Conservation (phyloP, 2,329 filamentous ascomycete genomes). For the Fusarium circinatum region DNA sequence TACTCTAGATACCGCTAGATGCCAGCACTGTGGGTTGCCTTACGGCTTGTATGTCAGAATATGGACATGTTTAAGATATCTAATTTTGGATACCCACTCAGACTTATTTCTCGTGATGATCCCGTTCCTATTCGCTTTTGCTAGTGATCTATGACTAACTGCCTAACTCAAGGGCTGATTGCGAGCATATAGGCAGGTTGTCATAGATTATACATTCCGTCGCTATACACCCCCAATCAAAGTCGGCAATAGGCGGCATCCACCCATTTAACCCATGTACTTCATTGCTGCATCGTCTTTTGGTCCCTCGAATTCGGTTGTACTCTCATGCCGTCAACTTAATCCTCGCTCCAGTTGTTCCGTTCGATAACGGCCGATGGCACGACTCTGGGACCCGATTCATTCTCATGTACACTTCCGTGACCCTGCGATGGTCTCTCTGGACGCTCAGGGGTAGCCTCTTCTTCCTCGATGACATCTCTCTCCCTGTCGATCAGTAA, state of each 20-base stretch:
- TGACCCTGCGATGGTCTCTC: slow-evolving; percentile 28
- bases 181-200: not conserved
- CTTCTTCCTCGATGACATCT: slow-evolving; percentile 45
- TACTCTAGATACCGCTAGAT: slow-evolving; percentile 3
- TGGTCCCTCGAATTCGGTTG: not conserved
- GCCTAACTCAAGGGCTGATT: not conserved
- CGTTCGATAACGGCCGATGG: slow-evolving; percentile 40
- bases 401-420: slow-evolving; percentile 27
- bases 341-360: slow-evolving; percentile 43
- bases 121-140: not conserved
- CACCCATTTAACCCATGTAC: not conserved
- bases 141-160: not conserved
- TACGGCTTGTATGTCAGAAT: not conserved
- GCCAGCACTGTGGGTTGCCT: not conserved
- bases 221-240: not conserved
- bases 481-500: slow-evolving; percentile 44
- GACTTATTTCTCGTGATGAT: not conserved
- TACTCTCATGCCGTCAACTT: not conserved
- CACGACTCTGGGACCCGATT: slow-evolving; percentile 40
- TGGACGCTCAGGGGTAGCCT: slow-evolving; percentile 1
- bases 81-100: not conserved
- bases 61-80: not conserved
- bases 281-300: not conserved
- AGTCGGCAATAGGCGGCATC: not conserved
- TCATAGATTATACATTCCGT: not conserved